Base-by-base conservation (phyloP, 140 eudicot species). In the Cichorium intybus region DNA sequence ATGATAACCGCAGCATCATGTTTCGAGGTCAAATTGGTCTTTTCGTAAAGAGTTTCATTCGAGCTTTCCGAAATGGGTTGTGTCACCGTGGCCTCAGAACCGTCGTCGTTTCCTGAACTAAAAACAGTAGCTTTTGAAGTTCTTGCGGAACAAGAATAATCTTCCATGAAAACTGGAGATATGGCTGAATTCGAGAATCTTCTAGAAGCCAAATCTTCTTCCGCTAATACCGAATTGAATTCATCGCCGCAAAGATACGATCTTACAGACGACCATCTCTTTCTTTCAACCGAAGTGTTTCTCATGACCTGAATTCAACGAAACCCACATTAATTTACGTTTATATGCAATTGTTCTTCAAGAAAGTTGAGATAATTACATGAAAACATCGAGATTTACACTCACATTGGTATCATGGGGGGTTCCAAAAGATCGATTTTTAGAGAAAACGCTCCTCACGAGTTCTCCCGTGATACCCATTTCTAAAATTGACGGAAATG, bases 221-320 rank as follows among this genome's bases (percentile, higher is more conserved):
- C 92, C 6, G 84, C 92, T 55, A 74, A 41, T 27, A 79, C 77
- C 52, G 92, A 80, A 56, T 76, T 84, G 17, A 77, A 57, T 48
- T 87, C 95, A 62, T 84, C 97, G 10, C 97, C 97, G 68, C 97
- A 90, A 51, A 90, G 81, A 73, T 86, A 90, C 46, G 95, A 81
- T 60, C 82, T 87, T 7, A 90, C 95, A 2, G 87, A 72, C 39
- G 83, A 75, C 89, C 92, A 84, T 75, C 81, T 79, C 70, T 70
- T 84, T 64, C 71, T 84, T 59, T 80, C 85, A 63, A 56, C 83
- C 37, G 76, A 56, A 71, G 66, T 68, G 59, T 56, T 84, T 68
- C 75, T 81, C 75, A 68, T 75, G 17, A 71, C 79, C 87, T 88
- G 69, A 31, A 55, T 70, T 26, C 16, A 46, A 22, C 27, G 6